A percentile compares a stretch with the other conserved stretches of the same genome.
Conservation (phyloP, 2,329 filamentous ascomycete genomes). For the Penicillium hordei region DNA sequence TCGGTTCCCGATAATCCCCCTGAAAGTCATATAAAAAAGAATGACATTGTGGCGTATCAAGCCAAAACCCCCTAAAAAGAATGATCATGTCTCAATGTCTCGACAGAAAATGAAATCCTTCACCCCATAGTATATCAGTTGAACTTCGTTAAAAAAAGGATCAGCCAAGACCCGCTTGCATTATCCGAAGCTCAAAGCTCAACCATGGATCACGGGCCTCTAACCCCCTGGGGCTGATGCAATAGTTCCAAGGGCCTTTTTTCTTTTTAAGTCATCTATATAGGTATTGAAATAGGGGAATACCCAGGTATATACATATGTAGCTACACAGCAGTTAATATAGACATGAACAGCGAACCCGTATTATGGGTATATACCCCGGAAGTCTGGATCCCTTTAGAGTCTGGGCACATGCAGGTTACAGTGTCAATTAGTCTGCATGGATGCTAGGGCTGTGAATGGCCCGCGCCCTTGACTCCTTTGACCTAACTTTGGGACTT, state of each 20-base stretch:
- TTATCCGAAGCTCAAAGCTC: neutral
- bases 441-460: slow-evolving; percentile 2
- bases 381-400: slow-evolving; percentile 3
- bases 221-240: neutral
- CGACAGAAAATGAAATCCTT: neutral
- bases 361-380: slow-evolving; percentile 10
- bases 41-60: slow-evolving; percentile 10
- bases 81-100: neutral
- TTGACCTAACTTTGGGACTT: neutral
- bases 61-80: neutral
- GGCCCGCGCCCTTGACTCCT: neutral
- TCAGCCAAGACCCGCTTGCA: slow-evolving; percentile 1
- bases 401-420: slow-evolving; percentile 17
- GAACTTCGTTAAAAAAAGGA: neutral
- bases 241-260: neutral
- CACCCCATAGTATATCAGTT: no score
- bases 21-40: slow-evolving; percentile 5
- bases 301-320: no score
- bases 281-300: neutral
- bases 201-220: neutral
- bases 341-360: neutral
- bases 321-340: neutral
- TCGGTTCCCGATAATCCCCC: slow-evolving; percentile 1
- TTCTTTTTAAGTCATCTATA: neutral
- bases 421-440: slow-evolving; percentile 17